Evolutionary conservation across 2,329 filamentous ascomycete species (phyloP), one percentile per base, ranked within the genome.

Genomic region (Cryoendolithus antarcticus): DNA sequence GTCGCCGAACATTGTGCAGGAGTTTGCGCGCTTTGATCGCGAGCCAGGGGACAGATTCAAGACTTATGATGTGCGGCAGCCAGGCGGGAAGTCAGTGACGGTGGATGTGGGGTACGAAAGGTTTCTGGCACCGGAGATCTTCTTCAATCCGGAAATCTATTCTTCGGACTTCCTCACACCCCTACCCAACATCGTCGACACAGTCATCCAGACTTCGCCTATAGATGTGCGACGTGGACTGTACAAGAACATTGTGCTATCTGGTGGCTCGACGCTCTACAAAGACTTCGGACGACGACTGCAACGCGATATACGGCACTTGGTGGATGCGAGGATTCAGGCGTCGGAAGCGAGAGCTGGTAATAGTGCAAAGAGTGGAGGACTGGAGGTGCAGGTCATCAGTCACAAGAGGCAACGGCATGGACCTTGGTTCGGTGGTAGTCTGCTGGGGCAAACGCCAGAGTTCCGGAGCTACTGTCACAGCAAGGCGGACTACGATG

Each of bases 61-160:
- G 53, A 86, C 94, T 66, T 88, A 98, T 64, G 78, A 81, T 12
- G 86, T 95, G 42, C 78, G 77, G 41, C 80, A 91, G 44, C 81
- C 86, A 19, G 89, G 88, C 52, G 91, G 91, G 46, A 81, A 83
- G 51, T 79, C 83, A 52, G 80, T 89, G 13, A 75, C 71, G 2
- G 86, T 98, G 34, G 93, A 98, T 55, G 84, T 98, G 38, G 91
- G 91, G 38, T 98, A 96, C 66, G 91, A 98, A 64, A 83, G 91
- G 28, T 98, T 98, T 73, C 72, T 98, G 44, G 91, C 91, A 2
- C 93, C 93, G 15, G 91, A 98, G 63, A 98, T 98, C 58, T 98
- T 98, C 67, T 98, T 98, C 77, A 98, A 98, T 66, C 91, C 91
- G 24, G 91, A 98, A 67, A 98, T 98, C 56, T 96, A 96, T 73